Conservation (phyloP, 345 rosid genomes). For the Toxicodendron radicans region DNA sequence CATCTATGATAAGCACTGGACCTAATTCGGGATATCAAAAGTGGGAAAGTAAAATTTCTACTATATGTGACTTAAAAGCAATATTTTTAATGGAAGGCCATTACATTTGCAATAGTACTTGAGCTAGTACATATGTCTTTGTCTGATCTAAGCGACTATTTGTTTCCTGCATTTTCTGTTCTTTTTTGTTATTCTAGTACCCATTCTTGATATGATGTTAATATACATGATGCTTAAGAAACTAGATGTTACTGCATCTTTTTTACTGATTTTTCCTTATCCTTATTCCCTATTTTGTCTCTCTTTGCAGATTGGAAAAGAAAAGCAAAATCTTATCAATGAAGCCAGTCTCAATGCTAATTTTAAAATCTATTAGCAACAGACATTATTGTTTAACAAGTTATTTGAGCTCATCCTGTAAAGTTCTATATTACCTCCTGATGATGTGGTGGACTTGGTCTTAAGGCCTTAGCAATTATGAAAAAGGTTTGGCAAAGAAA, state of each 20-base stretch:
- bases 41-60: not conserved
- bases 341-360: slow-evolving; percentile 19
- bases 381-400: slow-evolving; percentile 65
- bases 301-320: slow-evolving; percentile 46
- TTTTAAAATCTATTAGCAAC: slow-evolving; percentile 46
- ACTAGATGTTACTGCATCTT: not conserved
- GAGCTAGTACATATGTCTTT: not conserved
- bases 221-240: not conserved
- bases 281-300: not conserved
- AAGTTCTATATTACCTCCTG: slow-evolving; percentile 53
- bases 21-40: not conserved
- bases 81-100: not conserved
- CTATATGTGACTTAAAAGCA: not conserved
- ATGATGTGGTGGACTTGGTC: not conserved
- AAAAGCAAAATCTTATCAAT: slow-evolving; percentile 23
- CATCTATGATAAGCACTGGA: not conserved
- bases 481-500: too few species aligned
- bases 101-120: not conserved
- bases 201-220: not conserved
- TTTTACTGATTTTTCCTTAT: not conserved
- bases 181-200: not conserved
- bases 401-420: slow-evolving; percentile 78
- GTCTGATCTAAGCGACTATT: not conserved
- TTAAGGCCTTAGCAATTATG: too few species aligned
- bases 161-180: not conserved